Base-by-base conservation (phyloP, 345 rosid genomes). In the Schrenkiella parvula region DNA sequence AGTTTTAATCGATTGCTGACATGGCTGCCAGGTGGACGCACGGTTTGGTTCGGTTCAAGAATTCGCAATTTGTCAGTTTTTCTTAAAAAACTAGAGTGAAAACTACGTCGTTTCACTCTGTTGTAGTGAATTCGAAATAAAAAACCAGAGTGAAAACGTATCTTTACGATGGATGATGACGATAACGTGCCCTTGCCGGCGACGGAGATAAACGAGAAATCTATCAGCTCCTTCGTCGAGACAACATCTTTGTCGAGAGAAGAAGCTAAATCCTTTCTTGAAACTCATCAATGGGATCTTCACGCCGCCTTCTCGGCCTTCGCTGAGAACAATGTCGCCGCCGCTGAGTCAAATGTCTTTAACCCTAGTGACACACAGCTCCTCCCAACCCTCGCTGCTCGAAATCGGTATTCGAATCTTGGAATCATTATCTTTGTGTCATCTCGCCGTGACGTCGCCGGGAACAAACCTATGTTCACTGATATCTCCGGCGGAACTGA, bases 251-350 rank as follows among this genome's bases (percentile, higher is more conserved):
- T 90, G 23, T 64, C 88, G 55, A 75, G 69, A 48, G 82, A 86
- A 58, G 87, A 85, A 80, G 97, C 95, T 56, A 69, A 29, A 60
- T 82, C 84, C 71, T 85, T 80, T 85, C 80, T 92, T 29, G 97
- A 92, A 76, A 80, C 84, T 68, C 96, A 85, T 76, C 88, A 80
- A 59, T 88, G 88, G 87, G 78, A 90, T 77, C 83, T 87, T 29
- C 84, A 85, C 80, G 68, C 87, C 44, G 97, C 98, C 77, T 85
- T 86, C 73, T 85, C 92, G 4, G 85, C 84, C 67, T 88, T 88
- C 83, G 57, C 81, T 23, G 89, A 85, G 71, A 78, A 64, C 81
- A 58, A 74, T 34, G 53, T 71, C 6, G 62, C 68, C 67, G 66
- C 28, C 8, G 60, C 75, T 55, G 26, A 12, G 48, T 19, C 28